These are phyloP conservation scores for Boletus holoroseus DNA, from an alignment of 1,284 basidiomycete species.

Conservation along the genomic window DNA sequence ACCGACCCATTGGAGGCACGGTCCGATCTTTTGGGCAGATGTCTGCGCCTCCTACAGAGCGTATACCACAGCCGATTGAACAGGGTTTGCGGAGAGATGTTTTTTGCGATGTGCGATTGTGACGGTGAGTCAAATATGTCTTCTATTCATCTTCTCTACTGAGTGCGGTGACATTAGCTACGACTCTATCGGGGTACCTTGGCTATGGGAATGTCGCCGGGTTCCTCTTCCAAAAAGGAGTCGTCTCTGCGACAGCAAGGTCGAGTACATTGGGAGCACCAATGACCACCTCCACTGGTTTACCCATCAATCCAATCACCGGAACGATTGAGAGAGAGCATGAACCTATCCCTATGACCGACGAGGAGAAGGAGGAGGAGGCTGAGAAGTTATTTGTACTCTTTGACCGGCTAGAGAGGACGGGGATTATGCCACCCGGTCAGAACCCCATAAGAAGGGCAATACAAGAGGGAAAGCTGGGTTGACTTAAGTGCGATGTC, in stretches of 20 bases:
- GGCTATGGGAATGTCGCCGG: conserved; percentile 94
- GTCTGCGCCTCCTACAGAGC: conserved; percentile 70
- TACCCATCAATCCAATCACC: conserved; percentile 75
- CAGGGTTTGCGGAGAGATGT: conserved; percentile 76
- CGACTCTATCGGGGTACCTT: conserved; percentile 63
- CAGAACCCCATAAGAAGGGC: conserved; percentile 73
- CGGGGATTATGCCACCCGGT: conserved; percentile 54
- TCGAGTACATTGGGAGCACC: conserved; percentile 24
- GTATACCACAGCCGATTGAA: conserved; percentile 70
- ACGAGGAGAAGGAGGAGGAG: conserved; percentile 88
- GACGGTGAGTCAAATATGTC: conserved; percentile 52
- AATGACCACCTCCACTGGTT: conserved; percentile 38
- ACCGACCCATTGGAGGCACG: conserved; percentile 67
- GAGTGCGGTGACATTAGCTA: conserved; percentile 41
- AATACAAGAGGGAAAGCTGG: conserved; percentile 47
- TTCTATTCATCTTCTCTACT: conserved; percentile 1
- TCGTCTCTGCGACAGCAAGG: conserved; percentile 53
- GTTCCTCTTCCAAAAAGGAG: conserved; percentile 83
- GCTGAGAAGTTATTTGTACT: conserved; percentile 85
- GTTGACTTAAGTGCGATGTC: background rate
- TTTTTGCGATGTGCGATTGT: conserved; percentile 75
- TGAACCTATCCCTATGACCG: conserved; percentile 63
- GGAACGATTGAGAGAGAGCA: conserved; percentile 48
- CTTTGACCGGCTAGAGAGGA: conserved; percentile 81
- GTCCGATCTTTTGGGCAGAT: conserved; percentile 67